Evolutionary conservation across 768 basidiomycete genomes (phyloP), one percentile per base, ranked within the genome.

Genomic region (Kwoniella europaea): DNA sequence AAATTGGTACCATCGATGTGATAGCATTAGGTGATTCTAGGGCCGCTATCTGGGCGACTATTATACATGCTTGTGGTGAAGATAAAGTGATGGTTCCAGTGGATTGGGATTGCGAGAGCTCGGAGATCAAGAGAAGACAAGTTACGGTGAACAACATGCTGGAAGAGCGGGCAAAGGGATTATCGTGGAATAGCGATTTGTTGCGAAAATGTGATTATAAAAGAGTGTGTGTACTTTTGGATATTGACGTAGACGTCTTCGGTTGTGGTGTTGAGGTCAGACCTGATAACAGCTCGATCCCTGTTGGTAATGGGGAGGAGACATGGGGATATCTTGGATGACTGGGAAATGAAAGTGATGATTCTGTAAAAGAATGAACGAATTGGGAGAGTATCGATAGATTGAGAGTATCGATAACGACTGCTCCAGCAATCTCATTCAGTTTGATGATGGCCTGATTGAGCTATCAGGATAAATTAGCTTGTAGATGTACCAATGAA

Each of bases 1-100:
- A 79, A 46, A 79, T 64, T 4, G 78, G 76, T 43, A 46, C 52
- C 62, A 69, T 59, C 22, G 74, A 64, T 0, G 75, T 75, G 42
- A 75, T 64, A 13, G 64, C 57, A 22, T 55, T 42, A 9, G 76
- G 76, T 10, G 59, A 18, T 42, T 55, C 43, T 24, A 67, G 50
- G 18, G 70, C n/a, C 22, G 71, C 68, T 54, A 79, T 66, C 53
- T 79, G 74, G 18, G 74, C 78, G 22, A 79, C 22, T 29, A 79
- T 54, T 53, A 79, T 65, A 71, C 78, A 79, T 63, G 65, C 67
- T 58, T 69, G 63, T 9, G 56, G 16, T 5, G 72, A 62, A 29
- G 68, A 52, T 64, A 60, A 29, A 62, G 62, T 72, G 44, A 67
- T 54, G 4, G 72, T 71, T 15, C 73, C 74, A 5, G 71, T 60